Evolutionary conservation across 495 filamentous ascomycete species (phyloP), one percentile per base, ranked within the genome.

Genomic region (Aspergillus baeticus): DNA sequence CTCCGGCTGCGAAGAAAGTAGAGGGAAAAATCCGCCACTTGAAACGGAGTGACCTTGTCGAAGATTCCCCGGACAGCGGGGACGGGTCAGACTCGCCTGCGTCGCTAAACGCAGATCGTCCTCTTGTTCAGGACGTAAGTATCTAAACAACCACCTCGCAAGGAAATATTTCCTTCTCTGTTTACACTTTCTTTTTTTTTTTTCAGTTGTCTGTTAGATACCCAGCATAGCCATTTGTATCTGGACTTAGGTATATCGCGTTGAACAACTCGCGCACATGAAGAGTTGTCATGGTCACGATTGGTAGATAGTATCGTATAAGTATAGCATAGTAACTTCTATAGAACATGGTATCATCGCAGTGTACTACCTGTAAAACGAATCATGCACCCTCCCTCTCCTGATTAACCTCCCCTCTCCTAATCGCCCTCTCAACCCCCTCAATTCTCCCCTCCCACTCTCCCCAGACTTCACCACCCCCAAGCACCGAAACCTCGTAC

Each of bases 401-500:
- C 50, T 67, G 57, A 35, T 69, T 55, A 63, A 73, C 75, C 68
- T 90, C 87, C 33, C 67, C 67, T 61, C 87, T 75, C 67, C 80
- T 74, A 3, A 92, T 79, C 17, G 77, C 74, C 59, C 80, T 77
- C 73, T 95, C 91, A 8, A 87, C 80, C 54, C 76, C 79, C 66
- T 81, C 81, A 23, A 94, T 60, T 58, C 88, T 69, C 5, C 80
- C 81, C 70, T 96, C 89, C 63, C 85, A 85, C 36, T 89, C 87
- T 10, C 86, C 86, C 78, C 90, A 89, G 52, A 79, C 85, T 58
- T 87, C 83, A 0, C 87, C 86, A 60, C 81, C 82, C 13, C 81
- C 79, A 36, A 96, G 68, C 49, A 93, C 74, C 11, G 84, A 80
- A 21, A 84, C 69, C 62, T 92, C 84, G 72, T 95, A 93, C 91